These are phyloP conservation scores for Harringtonia lauricola DNA, from an alignment of 2,329 filamentous ascomycete genomes.

Conservation along the genomic window DNA sequence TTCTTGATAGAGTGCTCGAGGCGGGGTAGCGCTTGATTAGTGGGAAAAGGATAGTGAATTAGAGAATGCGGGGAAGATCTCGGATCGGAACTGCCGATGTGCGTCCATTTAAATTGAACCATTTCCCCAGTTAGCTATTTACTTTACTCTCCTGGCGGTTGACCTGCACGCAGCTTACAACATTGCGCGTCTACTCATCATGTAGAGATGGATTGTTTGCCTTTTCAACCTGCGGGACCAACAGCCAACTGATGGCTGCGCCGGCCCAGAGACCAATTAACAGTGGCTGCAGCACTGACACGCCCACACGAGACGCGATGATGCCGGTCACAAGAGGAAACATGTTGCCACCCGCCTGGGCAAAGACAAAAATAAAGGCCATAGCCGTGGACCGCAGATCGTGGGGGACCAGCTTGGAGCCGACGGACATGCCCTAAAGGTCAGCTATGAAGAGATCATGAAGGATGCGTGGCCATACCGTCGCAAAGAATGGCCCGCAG, in stretches of 20 bases:
- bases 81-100: too few relatives aligned
- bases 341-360: constrained; percentile 41
- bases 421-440: constrained; percentile 39
- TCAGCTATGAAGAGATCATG: not conserved
- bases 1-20: too few relatives aligned
- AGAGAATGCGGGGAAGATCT: too few relatives aligned
- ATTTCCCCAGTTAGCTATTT: too few relatives aligned
- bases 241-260: constrained; percentile 34
- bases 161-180: too few relatives aligned
- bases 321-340: constrained; percentile 46
- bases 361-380: constrained; percentile 43
- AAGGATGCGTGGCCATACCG: constrained; percentile 23
- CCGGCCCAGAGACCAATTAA: constrained; percentile 30
- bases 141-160: too few relatives aligned
- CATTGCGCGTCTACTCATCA: too few relatives aligned
- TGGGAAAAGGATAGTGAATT: too few relatives aligned
- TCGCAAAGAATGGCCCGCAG: constrained; percentile 46
- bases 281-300: constrained; percentile 17
- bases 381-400: constrained; percentile 24
- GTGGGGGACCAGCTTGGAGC: constrained; percentile 35
- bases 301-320: constrained; percentile 32
- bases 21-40: too few relatives aligned
- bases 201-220: too few relatives aligned
- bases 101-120: too few relatives aligned
- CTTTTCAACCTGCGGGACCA: constrained; percentile 29